Base-by-base conservation (phyloP, 192 early-diverging fungal species). In the Backusella westeae region DNA sequence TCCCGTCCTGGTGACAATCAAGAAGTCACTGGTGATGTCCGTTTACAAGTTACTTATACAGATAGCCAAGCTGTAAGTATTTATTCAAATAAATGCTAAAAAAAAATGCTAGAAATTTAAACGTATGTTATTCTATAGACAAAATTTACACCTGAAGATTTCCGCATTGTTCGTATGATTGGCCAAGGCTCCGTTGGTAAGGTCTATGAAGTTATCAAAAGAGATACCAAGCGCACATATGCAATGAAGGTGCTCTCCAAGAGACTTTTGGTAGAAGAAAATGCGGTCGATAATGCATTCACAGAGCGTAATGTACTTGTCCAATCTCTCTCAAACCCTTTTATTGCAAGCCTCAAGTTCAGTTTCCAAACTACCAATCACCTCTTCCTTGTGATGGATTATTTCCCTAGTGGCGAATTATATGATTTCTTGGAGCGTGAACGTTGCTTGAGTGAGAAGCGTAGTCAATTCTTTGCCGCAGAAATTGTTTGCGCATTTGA, bases 171-270 rank as follows among this genome's bases (percentile, higher is more conserved):
- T 0, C 90, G 93, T 53, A 85, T 94, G 0, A 83, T 95, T 35
- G 94, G 94, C 4, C 90, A 90, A 74, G 94, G 94, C 12, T 89
- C 87, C 29, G 94, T 94, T 84, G 94, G 94, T 44, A 94, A 94
- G 70, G 94, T 95, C 14, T 86, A 92, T 35, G 90, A 94, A 73
- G 94, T 94, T 69, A 76, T 88, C 39, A 95, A 95, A 69, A 91
- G 88, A 76, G 92, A 95, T 76, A 94, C 94, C 0, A 88, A 88
- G 67, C 87, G 92, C 67, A 91, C 93, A 17, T 95, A 94, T 71
- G 94, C 94, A 36, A 93, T 95, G 91, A 95, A 95, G 74, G 89
- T 95, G 9, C 86, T 95, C 3, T 83, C 86, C 65, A 95, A 95
- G 78, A 87, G 87, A 80, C 88, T 91, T 46, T 85, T 95, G 59